A percentile compares a stretch with the other conserved stretches of the same genome.
phyloP scores from a whole-genome alignment of 2,329 filamentous ascomycete genomes.

The Zalaria sp. region DNA sequence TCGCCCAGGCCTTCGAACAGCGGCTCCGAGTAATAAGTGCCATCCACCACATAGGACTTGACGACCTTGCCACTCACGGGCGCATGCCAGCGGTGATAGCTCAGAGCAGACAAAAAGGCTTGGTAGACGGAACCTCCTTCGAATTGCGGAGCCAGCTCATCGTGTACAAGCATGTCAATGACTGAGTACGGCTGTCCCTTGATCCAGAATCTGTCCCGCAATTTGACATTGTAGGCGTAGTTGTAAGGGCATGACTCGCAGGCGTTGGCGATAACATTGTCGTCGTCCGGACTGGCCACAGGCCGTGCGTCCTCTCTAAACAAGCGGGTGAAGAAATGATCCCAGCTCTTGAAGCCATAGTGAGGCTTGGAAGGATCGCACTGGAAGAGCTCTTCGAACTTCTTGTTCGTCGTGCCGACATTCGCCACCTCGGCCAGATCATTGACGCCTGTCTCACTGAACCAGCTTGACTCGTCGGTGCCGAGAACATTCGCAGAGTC shows the following conservation, averaged over 20 bases:
- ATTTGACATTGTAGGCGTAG: constrained; percentile 34
- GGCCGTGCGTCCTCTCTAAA: constrained; percentile 43
- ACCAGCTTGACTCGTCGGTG: constrained; percentile 24
- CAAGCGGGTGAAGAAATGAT: constrained; percentile 53
- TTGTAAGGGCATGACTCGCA: constrained; percentile 51
- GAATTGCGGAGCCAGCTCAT: constrained; percentile 40
- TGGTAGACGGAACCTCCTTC: constrained; percentile 55
- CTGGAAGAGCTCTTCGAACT: constrained; percentile 40
- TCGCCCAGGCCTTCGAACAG: constrained; percentile 33
- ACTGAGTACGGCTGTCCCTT: constrained; percentile 55
- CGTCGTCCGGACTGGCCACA: constrained; percentile 41
- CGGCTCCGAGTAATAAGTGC: constrained; percentile 55
- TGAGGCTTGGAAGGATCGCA: constrained; percentile 42
- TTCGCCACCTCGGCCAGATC: constrained; percentile 21
- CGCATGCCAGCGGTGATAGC: constrained; percentile 59
- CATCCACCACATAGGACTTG: constrained; percentile 43
- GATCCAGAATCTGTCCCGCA: constrained; percentile 51
- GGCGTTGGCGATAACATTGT: constrained; percentile 43
- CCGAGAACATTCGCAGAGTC: constrained; percentile 24
- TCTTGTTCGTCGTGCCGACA: constrained; percentile 12
- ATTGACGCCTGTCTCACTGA: constrained; percentile 22
- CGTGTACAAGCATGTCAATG: constrained; percentile 34
- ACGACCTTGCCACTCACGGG: constrained; percentile 50
- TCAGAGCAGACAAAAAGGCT: constrained; percentile 52
- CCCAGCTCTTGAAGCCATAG: constrained; percentile 54